These are phyloP conservation scores for Oehlia diaphana DNA, from an alignment of 192 early-diverging fungal genomes.

Conservation along the genomic window DNA sequence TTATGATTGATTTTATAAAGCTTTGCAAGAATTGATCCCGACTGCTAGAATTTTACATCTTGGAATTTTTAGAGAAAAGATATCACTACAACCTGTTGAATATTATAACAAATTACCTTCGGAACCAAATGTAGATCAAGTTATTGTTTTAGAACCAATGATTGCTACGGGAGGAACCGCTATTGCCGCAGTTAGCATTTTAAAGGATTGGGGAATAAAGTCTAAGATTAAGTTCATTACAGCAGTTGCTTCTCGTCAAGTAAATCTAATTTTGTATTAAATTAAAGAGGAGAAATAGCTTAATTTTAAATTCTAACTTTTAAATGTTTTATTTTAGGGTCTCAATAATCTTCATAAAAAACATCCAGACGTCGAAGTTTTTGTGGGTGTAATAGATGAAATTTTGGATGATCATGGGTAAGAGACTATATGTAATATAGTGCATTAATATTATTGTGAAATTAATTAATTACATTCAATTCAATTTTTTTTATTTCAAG, in stretches of 20 bases:
- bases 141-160: slow-evolving; percentile 80
- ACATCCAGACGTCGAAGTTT: slow-evolving; percentile 60
- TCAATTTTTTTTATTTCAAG: neutral
- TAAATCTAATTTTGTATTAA: slow-evolving; percentile 31
- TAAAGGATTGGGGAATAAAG: slow-evolving; percentile 77
- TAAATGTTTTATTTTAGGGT: slow-evolving; percentile 33
- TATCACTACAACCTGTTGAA: slow-evolving; percentile 83
- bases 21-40: slow-evolving; percentile 63
- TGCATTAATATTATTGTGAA: neutral
- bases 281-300: neutral
- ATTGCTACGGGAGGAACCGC: slow-evolving; percentile 82
- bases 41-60: slow-evolving; percentile 74
- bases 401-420: slow-evolving; percentile 53
- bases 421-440: neutral
- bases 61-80: slow-evolving; percentile 79
- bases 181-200: slow-evolving; percentile 71
- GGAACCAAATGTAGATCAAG: slow-evolving; percentile 64
- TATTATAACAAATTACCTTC: slow-evolving; percentile 89
- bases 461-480: neutral
- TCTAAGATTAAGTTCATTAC: slow-evolving; percentile 66
- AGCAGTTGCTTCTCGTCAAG: slow-evolving; percentile 56
- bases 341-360: slow-evolving; percentile 30
- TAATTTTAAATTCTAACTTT: neutral
- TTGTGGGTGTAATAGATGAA: slow-evolving; percentile 59
- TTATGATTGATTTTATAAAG: slow-evolving; percentile 26